Conservation (phyloP, 106 monocot species). For the Cymbidium sinense region DNA sequence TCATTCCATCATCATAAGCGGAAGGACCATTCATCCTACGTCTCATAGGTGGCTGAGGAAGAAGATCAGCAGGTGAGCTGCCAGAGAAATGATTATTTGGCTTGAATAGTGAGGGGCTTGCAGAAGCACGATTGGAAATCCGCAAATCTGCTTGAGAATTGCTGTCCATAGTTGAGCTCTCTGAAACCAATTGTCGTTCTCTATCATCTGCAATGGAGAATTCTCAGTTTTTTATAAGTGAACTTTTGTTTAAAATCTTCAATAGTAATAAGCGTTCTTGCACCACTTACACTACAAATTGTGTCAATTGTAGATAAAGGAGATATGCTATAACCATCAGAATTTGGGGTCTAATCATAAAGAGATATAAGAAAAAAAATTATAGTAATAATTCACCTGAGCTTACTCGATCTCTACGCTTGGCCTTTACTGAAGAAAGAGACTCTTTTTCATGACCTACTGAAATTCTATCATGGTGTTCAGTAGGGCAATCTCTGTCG, state of each 20-base stretch:
- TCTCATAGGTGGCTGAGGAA: constrained; percentile 29
- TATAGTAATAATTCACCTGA: constrained; percentile 18
- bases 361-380: not conserved
- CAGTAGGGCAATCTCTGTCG: constrained; percentile 23
- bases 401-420: constrained; percentile 22
- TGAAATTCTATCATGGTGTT: constrained; percentile 30
- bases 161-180: not conserved
- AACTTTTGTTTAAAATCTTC: not conserved
- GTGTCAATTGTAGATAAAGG: not conserved
- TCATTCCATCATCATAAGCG: constrained; percentile 51
- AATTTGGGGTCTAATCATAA: not conserved
- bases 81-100: constrained; percentile 20
- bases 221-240: constrained; percentile 5
- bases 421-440: constrained; percentile 23
- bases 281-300: not conserved
- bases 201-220: constrained; percentile 15
- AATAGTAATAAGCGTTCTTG: not conserved
- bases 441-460: constrained; percentile 22
- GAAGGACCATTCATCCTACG: constrained; percentile 26
- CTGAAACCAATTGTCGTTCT: not conserved
- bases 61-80: constrained; percentile 28
- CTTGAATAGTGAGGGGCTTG: constrained; percentile 25
- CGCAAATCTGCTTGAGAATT: not conserved
- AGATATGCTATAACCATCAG: not conserved
- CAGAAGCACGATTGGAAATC: not conserved